Evolutionary conservation across 2,329 filamentous ascomycete genomes (phyloP).

Genomic region (Colletotrichum siamense): DNA sequence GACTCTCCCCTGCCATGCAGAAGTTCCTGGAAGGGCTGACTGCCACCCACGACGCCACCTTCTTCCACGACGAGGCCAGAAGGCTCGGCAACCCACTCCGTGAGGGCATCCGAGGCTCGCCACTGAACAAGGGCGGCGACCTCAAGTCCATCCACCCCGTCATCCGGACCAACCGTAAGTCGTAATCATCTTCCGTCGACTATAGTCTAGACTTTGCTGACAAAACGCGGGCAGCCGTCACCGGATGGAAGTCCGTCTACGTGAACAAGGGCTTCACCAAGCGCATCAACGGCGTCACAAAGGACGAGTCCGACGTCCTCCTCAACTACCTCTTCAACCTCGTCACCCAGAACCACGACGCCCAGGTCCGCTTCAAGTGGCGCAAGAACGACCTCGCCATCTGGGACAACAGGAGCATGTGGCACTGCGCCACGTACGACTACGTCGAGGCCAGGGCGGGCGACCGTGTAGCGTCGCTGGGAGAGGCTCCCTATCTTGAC

Average conservation of each 20-base stretch:
- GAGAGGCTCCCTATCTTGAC: conserved; percentile 50
- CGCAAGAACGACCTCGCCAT: conserved; percentile 61
- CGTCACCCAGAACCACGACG: conserved; percentile 60
- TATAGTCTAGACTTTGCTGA: not conserved
- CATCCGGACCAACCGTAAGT: conserved; percentile 59
- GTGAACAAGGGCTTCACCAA: conserved; percentile 57
- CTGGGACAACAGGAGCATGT: conserved; percentile 67
- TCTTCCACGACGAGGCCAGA: conserved; percentile 56
- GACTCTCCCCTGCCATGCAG: conserved; percentile 53
- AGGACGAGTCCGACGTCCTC: conserved; percentile 58
- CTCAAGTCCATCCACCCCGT: conserved; percentile 58
- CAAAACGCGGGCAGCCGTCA: conserved; percentile 41
- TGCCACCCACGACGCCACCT: conserved; percentile 53
- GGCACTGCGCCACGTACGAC: conserved; percentile 65
- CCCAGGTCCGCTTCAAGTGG: conserved; percentile 61
- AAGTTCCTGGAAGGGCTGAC: conserved; percentile 54
- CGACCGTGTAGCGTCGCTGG: conserved; percentile 45
- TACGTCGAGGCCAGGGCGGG: conserved; percentile 53
- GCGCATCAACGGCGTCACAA: conserved; percentile 59
- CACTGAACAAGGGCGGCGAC: conserved; percentile 60
- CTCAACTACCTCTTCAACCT: conserved; percentile 53
- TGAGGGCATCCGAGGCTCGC: conserved; percentile 53
- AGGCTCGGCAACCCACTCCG: conserved; percentile 51
- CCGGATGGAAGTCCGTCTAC: conserved; percentile 62
- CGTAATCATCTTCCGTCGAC: not conserved